Conservation (phyloP, 805 yeast genomes). For the Metschnikowia vanudenii region DNA sequence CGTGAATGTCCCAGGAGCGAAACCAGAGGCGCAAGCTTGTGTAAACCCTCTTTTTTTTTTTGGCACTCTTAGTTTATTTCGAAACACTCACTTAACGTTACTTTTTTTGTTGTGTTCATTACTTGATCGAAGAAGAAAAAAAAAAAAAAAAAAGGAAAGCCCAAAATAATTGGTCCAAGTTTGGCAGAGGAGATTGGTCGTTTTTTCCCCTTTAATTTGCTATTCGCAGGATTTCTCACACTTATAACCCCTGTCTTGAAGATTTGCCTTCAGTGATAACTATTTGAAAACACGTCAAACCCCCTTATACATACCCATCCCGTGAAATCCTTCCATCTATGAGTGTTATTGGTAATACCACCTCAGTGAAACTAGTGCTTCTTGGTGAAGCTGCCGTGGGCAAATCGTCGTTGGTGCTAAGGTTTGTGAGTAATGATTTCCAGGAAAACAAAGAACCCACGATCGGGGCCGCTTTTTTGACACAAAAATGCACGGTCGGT, state of each 20-base stretch:
- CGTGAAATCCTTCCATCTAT: neutral
- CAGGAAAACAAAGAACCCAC: conserved; percentile 75
- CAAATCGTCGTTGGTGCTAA: conserved; percentile 63
- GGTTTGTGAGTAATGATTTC: conserved; percentile 72
- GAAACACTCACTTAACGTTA: too few relatives aligned
- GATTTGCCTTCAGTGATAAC: neutral
- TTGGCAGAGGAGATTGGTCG: neutral
- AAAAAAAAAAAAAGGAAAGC: too few relatives aligned
- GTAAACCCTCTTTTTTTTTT: too few relatives aligned
- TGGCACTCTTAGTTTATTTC: too few relatives aligned
- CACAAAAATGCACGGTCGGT: conserved; percentile 61
- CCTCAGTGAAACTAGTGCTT: conserved; percentile 59
- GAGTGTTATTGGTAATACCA: conserved; percentile 14
- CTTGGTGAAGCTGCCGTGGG: conserved; percentile 86
- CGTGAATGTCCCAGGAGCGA: too few relatives aligned
- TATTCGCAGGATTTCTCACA: conserved; percentile 2
- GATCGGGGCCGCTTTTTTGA: conserved; percentile 80
- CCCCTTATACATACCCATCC: neutral
- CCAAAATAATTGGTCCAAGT: too few relatives aligned
- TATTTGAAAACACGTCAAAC: neutral
- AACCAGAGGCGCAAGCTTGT: too few relatives aligned
- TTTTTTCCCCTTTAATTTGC: neutral
- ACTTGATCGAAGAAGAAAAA: too few relatives aligned
- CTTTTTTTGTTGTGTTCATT: too few relatives aligned
- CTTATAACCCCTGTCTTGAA: neutral